A percentile compares a stretch with the other conserved stretches of the same genome.
These are phyloP conservation scores for Drechslerella coelobrocha DNA, from an alignment of 2,329 filamentous ascomycete genomes.

Conservation along the genomic window DNA sequence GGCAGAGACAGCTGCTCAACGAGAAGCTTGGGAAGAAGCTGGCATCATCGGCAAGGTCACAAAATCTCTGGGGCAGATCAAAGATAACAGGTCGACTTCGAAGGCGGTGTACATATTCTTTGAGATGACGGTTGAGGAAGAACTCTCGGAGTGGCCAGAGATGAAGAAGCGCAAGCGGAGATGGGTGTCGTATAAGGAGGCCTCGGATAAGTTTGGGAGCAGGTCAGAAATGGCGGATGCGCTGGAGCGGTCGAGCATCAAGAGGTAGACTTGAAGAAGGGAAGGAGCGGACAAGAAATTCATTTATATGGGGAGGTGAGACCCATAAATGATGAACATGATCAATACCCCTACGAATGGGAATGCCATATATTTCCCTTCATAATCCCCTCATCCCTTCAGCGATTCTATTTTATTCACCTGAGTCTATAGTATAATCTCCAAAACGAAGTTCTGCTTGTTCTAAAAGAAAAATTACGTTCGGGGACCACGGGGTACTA, in stretches of 20 bases:
- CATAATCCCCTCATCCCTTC: not conserved
- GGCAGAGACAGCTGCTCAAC: conserved; percentile 75
- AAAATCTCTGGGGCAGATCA: conserved; percentile 83
- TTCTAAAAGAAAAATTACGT: conserved; percentile 26
- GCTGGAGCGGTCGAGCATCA: conserved; percentile 66
- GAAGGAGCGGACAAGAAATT: not conserved
- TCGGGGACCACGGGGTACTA: conserved; percentile 30
- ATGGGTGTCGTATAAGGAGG: conserved; percentile 87
- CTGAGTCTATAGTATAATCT: conserved; percentile 40
- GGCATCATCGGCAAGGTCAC: conserved; percentile 86
- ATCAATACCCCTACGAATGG: not conserved
- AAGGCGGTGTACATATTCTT: conserved; percentile 63
- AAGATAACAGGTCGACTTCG: conserved; percentile 70
- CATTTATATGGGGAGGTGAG: not conserved
- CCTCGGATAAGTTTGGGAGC: conserved; percentile 74
- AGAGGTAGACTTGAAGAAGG: conserved; percentile 32
- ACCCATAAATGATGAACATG: not conserved
- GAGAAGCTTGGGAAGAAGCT: conserved; percentile 98
- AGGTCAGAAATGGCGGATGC: conserved; percentile 90
- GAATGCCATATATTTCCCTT: not conserved
- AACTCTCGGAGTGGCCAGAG: conserved; percentile 91
- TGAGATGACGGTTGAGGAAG: conserved; percentile 84
- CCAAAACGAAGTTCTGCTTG: conserved; percentile 35
- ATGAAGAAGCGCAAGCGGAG: conserved; percentile 85
- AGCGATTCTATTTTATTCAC: conserved; percentile 20